phyloP scores from a whole-genome alignment of 352 stramenopile genomes.

The Phytopythium boreale region DNA sequence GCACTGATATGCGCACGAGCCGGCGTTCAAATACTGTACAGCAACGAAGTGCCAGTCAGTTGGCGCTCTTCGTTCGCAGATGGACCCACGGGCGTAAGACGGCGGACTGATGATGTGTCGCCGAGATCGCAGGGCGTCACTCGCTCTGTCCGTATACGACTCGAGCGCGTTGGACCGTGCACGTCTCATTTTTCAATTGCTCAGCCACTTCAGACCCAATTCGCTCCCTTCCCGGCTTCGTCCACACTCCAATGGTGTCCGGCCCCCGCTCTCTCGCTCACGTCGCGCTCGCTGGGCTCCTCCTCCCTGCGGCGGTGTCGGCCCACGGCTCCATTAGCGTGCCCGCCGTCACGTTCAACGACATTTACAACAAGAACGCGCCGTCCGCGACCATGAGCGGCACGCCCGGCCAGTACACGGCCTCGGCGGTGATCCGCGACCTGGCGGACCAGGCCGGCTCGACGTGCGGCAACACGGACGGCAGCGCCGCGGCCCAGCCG shows the following conservation, averaged over 20 bases:
- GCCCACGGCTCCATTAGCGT: constrained; percentile 23
- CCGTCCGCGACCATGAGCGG: constrained; percentile 18
- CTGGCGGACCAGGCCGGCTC: constrained; percentile 26
- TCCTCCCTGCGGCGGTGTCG: constrained; percentile 6
- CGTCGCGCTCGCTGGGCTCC: not conserved
- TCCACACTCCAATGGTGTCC: not conserved
- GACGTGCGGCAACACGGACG: constrained; percentile 34
- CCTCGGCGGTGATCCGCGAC: constrained; percentile 22
- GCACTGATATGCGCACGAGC: not conserved
- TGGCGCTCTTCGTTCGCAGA: not conserved
- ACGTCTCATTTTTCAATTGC: not conserved
- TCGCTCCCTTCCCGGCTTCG: too few relatives aligned
- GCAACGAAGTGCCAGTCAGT: not conserved
- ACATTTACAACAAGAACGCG: constrained; percentile 31
- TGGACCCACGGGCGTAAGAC: not conserved
- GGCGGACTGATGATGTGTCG: not conserved
- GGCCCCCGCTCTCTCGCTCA: not conserved
- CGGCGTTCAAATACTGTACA: not conserved
- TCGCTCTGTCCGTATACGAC: not conserved
- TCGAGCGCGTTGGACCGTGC: not conserved
- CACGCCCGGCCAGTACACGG: constrained; percentile 26
- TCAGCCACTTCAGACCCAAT: not conserved
- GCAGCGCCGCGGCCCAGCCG: constrained; percentile 17
- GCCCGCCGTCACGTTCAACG: constrained; percentile 16
- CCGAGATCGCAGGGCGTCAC: not conserved